Base-by-base conservation (phyloP, 306 rosid species). In the Gillenia trifoliata region DNA sequence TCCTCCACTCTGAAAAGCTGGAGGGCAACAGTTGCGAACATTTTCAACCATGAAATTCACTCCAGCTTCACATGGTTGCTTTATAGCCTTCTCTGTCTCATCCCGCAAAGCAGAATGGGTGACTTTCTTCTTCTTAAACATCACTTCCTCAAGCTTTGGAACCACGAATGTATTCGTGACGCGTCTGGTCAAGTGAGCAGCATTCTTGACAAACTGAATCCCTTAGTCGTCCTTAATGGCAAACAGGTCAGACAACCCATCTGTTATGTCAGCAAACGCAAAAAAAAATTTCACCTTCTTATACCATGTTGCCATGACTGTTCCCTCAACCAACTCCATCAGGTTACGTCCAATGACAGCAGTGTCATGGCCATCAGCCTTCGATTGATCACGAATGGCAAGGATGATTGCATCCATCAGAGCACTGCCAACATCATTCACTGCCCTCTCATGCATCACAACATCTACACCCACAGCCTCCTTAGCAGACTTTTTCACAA, bases 1-100 rank as follows among this genome's bases (percentile, higher is more conserved):
- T 17, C 93, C 98, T 23, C 98, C 98, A 60, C 98, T 93, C 81
- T 93, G 97, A 77, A 91, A 91, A 66, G 91, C 89, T 62, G 98
- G 97, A 28, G 98, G 98, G 73, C 89, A 93, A 79, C 96, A 89
- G 23, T 91, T 93, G 83, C 91, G 97, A 68, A 93, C 96, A 87
- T 91, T 93, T 23, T 84, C 92, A 26, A 94, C 82, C 86, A 88
- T 91, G 57, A 93, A 78, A 77, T 89, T 93, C 62, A 88, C 86
- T 28, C 86, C 86, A 74, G 85, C 91, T 84, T 86, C 89, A 34
- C 90, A 78, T 26, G 97, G 98, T 67, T 93, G 91, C 79, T 86
- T 36, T 36, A 93, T 86, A 45, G 89, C 89, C 78, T 91, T 93
- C 92, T 93, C 98, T 5, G 98, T 89, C 79, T 91, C 98, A 33